Base-by-base conservation (phyloP, 129 eudicot species). In the Lactuca sativa region DNA sequence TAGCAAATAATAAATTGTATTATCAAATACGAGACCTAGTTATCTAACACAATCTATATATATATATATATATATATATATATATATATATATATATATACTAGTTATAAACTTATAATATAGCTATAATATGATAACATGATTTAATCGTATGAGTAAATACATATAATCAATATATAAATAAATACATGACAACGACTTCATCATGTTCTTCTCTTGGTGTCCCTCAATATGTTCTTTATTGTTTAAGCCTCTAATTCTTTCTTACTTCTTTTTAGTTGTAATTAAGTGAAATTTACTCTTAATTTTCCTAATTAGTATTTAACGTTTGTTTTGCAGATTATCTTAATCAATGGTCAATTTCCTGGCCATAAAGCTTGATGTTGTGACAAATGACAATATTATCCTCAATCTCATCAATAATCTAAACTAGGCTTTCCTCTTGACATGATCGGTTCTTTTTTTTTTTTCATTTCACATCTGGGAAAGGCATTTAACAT, bases 311-410 rank as follows among this genome's bases (percentile, higher is more conserved):
- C 43, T 61, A 13, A 59, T 74, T 52, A 17, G 62, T 53, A 63
- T 53, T 70, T 69, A 56, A 48, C 44, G 4, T 62, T 25, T 25
- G 30, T 25, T 59, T 76, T 84, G 54, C 75, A 93, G 99, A 90
- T 84, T 6, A 93, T 93, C 44, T 96, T 90, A 56, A 87, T 95
- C 73, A 95, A 95, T 78, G 99, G 97, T 36, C 97, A 90, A 58
- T 95, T 95, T 69, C 97, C 99, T 67, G 99, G 97, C 65, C 99
- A 96, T 17, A 80, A 80, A 57, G 9, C 87, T 95, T 68, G 93
- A 90, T 78, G 64, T 80, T 64, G 89, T 83, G 48, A 90, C 99
- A 31, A 95, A 95, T 72, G 96, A 95, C 69, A 95, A 95, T 75
- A 78, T 90, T 11, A 53, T 90, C 71, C 77, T 90, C 56, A 83